Evolutionary conservation across 805 yeast genomes (phyloP), one percentile per base, ranked within the genome.

Genomic region (Spathaspora boniae): DNA sequence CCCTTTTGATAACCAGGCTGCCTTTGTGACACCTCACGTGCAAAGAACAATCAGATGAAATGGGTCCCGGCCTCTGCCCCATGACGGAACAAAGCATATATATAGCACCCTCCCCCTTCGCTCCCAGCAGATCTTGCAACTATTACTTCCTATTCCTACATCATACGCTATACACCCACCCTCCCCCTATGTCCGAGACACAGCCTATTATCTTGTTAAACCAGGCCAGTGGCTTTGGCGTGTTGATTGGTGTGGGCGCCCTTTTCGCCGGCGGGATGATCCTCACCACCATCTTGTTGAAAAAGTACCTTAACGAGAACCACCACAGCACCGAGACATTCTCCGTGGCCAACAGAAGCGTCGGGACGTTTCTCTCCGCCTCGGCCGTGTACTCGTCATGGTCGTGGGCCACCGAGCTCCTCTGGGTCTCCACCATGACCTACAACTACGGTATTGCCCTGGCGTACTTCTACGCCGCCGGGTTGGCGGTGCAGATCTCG

Each of bases 191-290:
- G 44, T 49, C 14, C 39, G 38, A n/a, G n/a, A n/a, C n/a, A n/a
- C n/a, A n/a, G n/a, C n/a, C n/a, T n/a, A n/a, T 34, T 6, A 26
- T 26, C 9, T 37, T 51, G 21, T 40, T 56, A 22, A 39, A 41
- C n/a, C 50, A 59, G 43, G 56, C 49, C 3, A 47, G 54, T 27
- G 65, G 62, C 1, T 56, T 56, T 49, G 62, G 61, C 2, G 44
- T 58, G 20, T 44, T 58, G 15, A 50, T 58, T 16, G 63, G 62
- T 3, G 54, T 53, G 3, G 62, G 63, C 15, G 60, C 53, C 6
- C 30, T 53, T 5, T 59, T 58, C 40, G 62, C 63, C 3, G 37
- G 54, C 4, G 56, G 59, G 18, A 53, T 57, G 45, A 42, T 56
- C 11, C 34, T 51, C 24, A 50, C 59, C 7, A 52, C 60, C 11